Percentiles rank a stretch among this genome's conserved stretches.
Evolutionary conservation across 2,329 filamentous ascomycete genomes (phyloP).

Genomic region (Neofusicoccum parvum): DNA sequence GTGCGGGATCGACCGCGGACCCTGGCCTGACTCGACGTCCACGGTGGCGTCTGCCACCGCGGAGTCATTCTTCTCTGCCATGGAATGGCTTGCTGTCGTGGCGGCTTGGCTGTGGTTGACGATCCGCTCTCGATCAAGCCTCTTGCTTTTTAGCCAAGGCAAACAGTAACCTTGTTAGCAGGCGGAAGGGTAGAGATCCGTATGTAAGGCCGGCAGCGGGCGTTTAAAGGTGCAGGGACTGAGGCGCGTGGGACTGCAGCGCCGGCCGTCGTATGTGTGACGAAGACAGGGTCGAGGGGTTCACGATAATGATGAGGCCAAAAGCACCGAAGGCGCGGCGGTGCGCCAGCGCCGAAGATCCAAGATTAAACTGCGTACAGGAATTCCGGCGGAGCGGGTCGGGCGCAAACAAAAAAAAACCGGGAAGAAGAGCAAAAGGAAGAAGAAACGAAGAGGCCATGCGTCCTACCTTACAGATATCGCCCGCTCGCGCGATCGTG

Average conservation of each 20-base stretch:
- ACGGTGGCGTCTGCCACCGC: neutral
- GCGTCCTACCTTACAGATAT: neutral
- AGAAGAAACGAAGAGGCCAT: neutral
- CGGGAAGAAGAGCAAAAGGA: neutral
- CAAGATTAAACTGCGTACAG: neutral
- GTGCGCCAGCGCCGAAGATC: neutral
- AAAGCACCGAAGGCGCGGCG: neutral
- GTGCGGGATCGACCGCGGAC: conserved; percentile 31
- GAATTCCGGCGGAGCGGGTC: neutral
- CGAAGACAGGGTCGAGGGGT: conserved; percentile 4
- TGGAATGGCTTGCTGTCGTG: neutral
- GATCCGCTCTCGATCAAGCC: neutral
- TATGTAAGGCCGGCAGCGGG: neutral
- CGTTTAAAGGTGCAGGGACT: neutral
- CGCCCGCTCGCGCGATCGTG: neutral
- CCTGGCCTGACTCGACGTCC: conserved; percentile 20
- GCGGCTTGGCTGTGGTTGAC: neutral
- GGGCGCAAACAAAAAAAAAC: neutral
- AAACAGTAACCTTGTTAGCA: neutral
- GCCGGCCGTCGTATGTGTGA: neutral
- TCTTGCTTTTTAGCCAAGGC: conserved; percentile 1
- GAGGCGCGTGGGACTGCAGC: neutral
- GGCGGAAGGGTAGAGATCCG: neutral
- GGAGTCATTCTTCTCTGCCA: conserved; percentile 3
- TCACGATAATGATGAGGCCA: conserved; percentile 12